These are phyloP conservation scores for Stemphylium beticola DNA, from an alignment of 2,329 filamentous ascomycete genomes.

Conservation along the genomic window DNA sequence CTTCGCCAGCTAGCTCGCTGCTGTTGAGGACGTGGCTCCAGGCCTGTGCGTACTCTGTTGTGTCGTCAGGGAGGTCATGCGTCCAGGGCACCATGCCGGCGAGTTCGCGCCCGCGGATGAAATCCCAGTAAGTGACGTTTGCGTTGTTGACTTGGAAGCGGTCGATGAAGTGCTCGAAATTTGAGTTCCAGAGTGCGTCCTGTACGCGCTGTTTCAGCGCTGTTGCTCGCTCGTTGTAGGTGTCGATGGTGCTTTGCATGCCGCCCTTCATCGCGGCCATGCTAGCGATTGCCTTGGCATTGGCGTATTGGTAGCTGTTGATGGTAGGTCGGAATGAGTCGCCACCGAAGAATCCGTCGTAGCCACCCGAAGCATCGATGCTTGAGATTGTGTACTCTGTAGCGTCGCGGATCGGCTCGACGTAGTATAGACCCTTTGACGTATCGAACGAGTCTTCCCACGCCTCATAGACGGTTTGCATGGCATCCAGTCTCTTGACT, in stretches of 20 bases:
- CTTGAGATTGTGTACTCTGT: slow-evolving; percentile 56
- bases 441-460: slow-evolving; percentile 50
- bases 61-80: slow-evolving; percentile 52
- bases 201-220: slow-evolving; percentile 50
- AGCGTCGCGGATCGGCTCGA: slow-evolving; percentile 53
- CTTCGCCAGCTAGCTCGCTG: slow-evolving; percentile 42
- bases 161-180: slow-evolving; percentile 54
- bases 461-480: slow-evolving; percentile 48
- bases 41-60: slow-evolving; percentile 43
- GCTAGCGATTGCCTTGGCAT: slow-evolving; percentile 51
- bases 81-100: slow-evolving; percentile 55
- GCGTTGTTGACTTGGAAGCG: slow-evolving; percentile 49
- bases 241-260: slow-evolving; percentile 11
- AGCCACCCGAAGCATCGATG: slow-evolving; percentile 51
- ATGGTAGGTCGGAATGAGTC: slow-evolving; percentile 53
- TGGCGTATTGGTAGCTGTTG: slow-evolving; percentile 55
- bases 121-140: slow-evolving; percentile 49
- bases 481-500: slow-evolving; percentile 41
- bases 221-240: slow-evolving; percentile 34
- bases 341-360: slow-evolving; percentile 52
- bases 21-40: slow-evolving; percentile 49
- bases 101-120: slow-evolving; percentile 53
- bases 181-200: slow-evolving; percentile 52
- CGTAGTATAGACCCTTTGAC: slow-evolving; percentile 51
- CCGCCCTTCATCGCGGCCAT: slow-evolving; percentile 45